Conservation (phyloP, 1,284 basidiomycete genomes). For the Mrakiaceae sp. region DNA sequence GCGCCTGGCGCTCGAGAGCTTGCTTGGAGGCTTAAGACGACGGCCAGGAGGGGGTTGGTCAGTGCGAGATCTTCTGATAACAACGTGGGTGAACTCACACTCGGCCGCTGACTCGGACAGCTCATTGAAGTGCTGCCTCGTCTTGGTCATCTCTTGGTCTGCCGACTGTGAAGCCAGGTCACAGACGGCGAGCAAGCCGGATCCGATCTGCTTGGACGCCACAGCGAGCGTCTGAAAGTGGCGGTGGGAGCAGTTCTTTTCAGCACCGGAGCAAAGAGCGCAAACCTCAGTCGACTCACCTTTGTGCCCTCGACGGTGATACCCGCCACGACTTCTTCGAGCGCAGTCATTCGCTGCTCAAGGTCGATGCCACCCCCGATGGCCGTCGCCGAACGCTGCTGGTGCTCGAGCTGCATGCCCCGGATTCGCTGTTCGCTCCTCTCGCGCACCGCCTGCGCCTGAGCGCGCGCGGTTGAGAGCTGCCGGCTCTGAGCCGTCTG, state of each 20-base stretch:
- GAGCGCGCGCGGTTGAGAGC: conserved; percentile 49
- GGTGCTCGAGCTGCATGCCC: neutral
- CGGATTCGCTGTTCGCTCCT: conserved; percentile 38
- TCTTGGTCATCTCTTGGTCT: conserved; percentile 1
- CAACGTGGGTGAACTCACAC: neutral
- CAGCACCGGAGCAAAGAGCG: neutral
- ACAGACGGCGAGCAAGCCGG: neutral
- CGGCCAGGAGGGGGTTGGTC: neutral
- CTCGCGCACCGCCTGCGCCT: conserved; percentile 47
- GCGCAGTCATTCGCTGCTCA: neutral
- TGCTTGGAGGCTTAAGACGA: neutral
- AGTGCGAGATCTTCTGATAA: neutral
- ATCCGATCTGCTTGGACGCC: neutral
- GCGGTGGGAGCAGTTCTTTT: neutral
- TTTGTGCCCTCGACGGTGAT: neutral
- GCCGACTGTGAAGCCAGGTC: neutral
- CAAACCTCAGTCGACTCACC: neutral
- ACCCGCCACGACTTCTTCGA: neutral
- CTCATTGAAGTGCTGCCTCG: neutral
- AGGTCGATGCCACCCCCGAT: conserved; percentile 17
- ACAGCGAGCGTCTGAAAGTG: neutral
- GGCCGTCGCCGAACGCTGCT: neutral
- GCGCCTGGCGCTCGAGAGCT: neutral
- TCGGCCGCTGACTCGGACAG: neutral
- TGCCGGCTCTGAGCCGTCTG: conserved; percentile 55